Percentiles rank a stretch among this genome's conserved stretches.
phyloP scores from a whole-genome alignment of 306 rosid species.

The Nissolia schottii region DNA sequence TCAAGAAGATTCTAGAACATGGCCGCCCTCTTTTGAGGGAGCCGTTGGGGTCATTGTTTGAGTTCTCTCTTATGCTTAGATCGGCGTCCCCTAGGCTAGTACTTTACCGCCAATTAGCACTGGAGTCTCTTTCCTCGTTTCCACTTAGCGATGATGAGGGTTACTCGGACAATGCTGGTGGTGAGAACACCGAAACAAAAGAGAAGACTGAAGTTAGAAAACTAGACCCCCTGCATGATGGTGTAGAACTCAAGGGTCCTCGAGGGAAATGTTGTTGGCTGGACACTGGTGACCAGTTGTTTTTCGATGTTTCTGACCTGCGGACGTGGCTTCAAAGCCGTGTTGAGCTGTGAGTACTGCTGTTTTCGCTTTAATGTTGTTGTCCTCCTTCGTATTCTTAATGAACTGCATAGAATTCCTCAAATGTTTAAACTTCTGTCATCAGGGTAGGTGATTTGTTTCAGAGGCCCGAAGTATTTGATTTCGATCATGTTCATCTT shows the following conservation, averaged over 20 bases:
- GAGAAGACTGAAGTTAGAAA: slow-evolving; percentile 18
- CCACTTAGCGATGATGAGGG: slow-evolving; percentile 54
- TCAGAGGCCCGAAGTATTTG: slow-evolving; percentile 78
- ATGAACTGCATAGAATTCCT: neutral
- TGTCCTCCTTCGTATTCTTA: neutral
- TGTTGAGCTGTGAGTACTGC: slow-evolving; percentile 42
- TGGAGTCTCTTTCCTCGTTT: slow-evolving; percentile 75
- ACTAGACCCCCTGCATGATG: slow-evolving; percentile 46
- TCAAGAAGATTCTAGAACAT: slow-evolving; percentile 46
- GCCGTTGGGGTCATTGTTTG: slow-evolving; percentile 72
- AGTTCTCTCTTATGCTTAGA: slow-evolving; percentile 80
- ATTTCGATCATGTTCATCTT: slow-evolving; percentile 81
- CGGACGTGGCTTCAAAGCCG: slow-evolving; percentile 49
- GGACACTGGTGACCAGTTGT: slow-evolving; percentile 66
- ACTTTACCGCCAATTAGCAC: slow-evolving; percentile 77
- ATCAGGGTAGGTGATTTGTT: slow-evolving; percentile 51
- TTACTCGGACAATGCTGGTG: slow-evolving; percentile 27
- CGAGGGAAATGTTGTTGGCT: slow-evolving; percentile 89
- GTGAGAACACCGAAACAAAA: slow-evolving; percentile 27
- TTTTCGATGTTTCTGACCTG: slow-evolving; percentile 55
- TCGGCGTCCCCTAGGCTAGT: slow-evolving; percentile 83
- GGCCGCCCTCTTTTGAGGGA: slow-evolving; percentile 51
- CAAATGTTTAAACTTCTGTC: slow-evolving; percentile 2
- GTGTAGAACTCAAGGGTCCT: slow-evolving; percentile 42
- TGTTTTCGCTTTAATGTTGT: neutral